phyloP scores from a whole-genome alignment of 2,329 filamentous ascomycete genomes.

The Rhynchosporium agropyri region DNA sequence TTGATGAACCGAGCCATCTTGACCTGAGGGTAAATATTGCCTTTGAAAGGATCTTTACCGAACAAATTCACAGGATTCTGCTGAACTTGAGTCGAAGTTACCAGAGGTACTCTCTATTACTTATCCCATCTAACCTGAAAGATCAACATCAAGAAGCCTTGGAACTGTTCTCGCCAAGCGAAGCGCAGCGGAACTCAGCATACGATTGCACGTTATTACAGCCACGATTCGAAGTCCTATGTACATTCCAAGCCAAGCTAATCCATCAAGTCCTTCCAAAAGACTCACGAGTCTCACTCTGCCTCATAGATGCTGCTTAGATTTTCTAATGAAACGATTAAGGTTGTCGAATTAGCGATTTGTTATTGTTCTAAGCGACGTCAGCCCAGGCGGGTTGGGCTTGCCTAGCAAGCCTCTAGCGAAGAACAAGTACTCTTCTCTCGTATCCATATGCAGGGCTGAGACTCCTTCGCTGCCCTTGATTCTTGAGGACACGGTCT shows the following conservation, averaged over 20 bases:
- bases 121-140: neutral
- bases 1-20: slow-evolving; percentile 9
- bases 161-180: neutral
- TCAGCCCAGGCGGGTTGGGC: slow-evolving; percentile 1
- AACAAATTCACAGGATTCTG: neutral
- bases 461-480: neutral
- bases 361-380: neutral
- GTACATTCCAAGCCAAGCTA: neutral
- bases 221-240: neutral
- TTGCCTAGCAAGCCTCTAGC: neutral
- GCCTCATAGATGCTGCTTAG: neutral
- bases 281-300: neutral
- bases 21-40: neutral
- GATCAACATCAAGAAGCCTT: neutral
- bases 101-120: neutral
- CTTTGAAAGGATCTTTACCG: neutral
- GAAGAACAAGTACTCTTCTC: neutral
- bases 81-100: neutral
- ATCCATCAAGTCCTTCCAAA: neutral
- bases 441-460: slow-evolving; percentile 4
- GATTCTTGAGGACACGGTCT: neutral
- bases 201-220: slow-evolving; percentile 1
- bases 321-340: neutral
- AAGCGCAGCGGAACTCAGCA: neutral
- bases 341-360: neutral